These are phyloP conservation scores for Bryoglossum gracile DNA, from an alignment of 495 filamentous ascomycete species.

Conservation along the genomic window DNA sequence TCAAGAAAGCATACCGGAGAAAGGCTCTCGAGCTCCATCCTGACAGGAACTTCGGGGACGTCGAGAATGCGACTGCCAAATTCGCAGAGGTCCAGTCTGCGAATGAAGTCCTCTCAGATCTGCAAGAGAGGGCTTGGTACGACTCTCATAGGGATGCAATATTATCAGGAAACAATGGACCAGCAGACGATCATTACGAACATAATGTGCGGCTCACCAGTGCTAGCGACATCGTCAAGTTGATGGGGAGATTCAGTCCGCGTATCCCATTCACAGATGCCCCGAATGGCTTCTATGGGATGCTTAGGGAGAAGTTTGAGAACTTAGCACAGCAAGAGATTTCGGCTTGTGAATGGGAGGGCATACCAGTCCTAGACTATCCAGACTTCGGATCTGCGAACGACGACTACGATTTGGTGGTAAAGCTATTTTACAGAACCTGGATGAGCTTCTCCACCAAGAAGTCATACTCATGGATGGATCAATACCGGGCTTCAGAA, in stretches of 20 bases:
- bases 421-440: constrained; percentile 70
- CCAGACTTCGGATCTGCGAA: constrained; percentile 69
- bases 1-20: constrained; percentile 85
- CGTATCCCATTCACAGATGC: constrained; percentile 72
- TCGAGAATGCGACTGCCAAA: constrained; percentile 68
- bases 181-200: constrained; percentile 50
- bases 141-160: constrained; percentile 87
- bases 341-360: constrained; percentile 61
- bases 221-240: constrained; percentile 61
- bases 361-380: constrained; percentile 48
- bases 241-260: constrained; percentile 70
- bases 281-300: constrained; percentile 73
- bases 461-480: constrained; percentile 86
- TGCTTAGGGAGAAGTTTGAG: constrained; percentile 65
- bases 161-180: constrained; percentile 40
- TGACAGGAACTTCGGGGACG: constrained; percentile 86
- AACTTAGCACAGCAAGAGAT: constrained; percentile 77
- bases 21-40: constrained; percentile 93
- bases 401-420: constrained; percentile 62
- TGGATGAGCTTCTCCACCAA: constrained; percentile 80
- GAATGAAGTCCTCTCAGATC: constrained; percentile 91
- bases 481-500: constrained; percentile 71
- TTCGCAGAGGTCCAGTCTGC: constrained; percentile 92
- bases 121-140: constrained; percentile 96
- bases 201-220: constrained; percentile 65